These are phyloP conservation scores for Boletus sensibilis DNA, from an alignment of 768 basidiomycete species.

Conservation along the genomic window DNA sequence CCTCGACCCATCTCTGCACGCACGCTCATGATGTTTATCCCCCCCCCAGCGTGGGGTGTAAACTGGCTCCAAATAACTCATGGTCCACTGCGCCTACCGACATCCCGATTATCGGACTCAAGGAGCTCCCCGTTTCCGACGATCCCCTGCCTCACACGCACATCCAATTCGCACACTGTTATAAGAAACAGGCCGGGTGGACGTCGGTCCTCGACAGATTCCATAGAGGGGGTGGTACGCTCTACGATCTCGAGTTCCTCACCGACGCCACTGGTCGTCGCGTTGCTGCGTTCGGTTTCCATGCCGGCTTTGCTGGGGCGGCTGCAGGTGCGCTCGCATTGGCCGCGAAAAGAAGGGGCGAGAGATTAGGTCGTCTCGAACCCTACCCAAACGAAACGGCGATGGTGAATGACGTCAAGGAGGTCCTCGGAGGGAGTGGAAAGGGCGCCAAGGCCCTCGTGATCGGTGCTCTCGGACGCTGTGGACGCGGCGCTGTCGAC, in stretches of 20 bases:
- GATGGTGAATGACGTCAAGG: conserved; percentile 77
- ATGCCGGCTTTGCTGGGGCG: conserved; percentile 98
- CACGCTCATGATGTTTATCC: background rate
- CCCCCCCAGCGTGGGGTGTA: conserved; percentile 76
- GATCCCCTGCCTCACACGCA: conserved; percentile 90
- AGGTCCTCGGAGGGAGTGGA: conserved; percentile 61
- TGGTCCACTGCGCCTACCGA: conserved; percentile 81
- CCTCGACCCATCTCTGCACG: conserved; percentile 5
- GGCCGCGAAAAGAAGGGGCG: conserved; percentile 61
- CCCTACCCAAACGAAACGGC: conserved; percentile 83
- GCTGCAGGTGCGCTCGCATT: conserved; percentile 85
- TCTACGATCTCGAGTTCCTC: conserved; percentile 97
- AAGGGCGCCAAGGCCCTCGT: conserved; percentile 84
- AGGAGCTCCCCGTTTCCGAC: conserved; percentile 86
- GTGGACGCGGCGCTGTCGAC: conserved; percentile 92
- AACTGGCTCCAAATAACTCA: conserved; percentile 79
- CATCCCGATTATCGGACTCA: conserved; percentile 88
- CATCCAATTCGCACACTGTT: conserved; percentile 98
- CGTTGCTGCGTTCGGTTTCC: conserved; percentile 97
- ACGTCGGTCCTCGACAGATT: conserved; percentile 82
- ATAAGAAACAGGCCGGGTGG: conserved; percentile 96
- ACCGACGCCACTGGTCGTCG: conserved; percentile 81
- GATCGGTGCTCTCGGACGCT: conserved; percentile 93
- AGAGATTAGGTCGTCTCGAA: conserved; percentile 63
- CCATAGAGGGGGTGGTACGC: conserved; percentile 72